Base-by-base conservation (phyloP, 2,329 filamentous ascomycete genomes). In the Trichoderma sp. region DNA sequence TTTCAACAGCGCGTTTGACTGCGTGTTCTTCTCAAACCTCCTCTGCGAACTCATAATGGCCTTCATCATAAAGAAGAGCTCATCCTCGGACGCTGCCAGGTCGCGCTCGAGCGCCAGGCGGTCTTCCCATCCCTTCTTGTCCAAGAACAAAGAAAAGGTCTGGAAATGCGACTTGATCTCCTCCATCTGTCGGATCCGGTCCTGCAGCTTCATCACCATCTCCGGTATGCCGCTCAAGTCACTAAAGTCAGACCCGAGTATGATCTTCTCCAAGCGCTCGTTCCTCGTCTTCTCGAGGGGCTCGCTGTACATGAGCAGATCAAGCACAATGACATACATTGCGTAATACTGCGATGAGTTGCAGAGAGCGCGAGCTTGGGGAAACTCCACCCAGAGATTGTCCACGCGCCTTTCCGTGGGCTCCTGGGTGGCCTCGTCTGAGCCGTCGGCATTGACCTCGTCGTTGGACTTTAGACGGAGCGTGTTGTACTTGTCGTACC, bases 61-160 rank as follows among this genome's bases (percentile, higher is more conserved):
- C 73, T 99, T 98, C 95, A 99, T 98, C 82, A 99, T 91, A 79
- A 99, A 99, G 83, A 99, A 99, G 9, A 99, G 79, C 76, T 99
- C 96, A 72, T 99, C 95, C 75, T 98, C 95, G 72, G 92, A 97
- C 21, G 88, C 88, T 10, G 92, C 87, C 58, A 99, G 81, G 74
- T 99, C 95, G 59, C 91, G 89, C 74, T 99, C 95, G 50, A 99
- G 84, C n/a, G 89, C 80, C 66, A 97, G 82, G 41, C 93, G 87
- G 74, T 98, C 94, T 73, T 95, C 88, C 93, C 94, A 98, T 15
- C 93, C 93, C 73, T 91, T 88, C 72, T 89, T 88, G 76, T 98
- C 94, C 28, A 99, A 83, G 67, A 90, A 90, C 71, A 90, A 90
- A 41, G 92, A 89, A 75, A 98, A 92, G 64, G 96, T 88, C 77